Conservation (phyloP, 2,329 filamentous ascomycete species). For the Hypoxylon sp. region DNA sequence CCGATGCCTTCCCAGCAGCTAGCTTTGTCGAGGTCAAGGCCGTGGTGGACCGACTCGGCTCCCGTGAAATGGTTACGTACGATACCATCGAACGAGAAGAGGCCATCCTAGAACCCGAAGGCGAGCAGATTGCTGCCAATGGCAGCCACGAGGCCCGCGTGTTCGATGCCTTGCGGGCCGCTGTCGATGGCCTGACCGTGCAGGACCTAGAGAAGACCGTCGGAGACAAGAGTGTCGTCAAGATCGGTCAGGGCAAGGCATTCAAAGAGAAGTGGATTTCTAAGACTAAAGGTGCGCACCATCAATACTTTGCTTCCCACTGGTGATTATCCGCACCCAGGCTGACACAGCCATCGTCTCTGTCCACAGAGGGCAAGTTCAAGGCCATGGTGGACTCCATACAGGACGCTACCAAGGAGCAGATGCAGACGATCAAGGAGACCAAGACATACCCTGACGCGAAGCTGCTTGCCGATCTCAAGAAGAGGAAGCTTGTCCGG, state of each 20-base stretch:
- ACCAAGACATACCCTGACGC: constrained; percentile 73
- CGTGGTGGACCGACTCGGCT: constrained; percentile 83
- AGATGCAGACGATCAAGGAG: constrained; percentile 76
- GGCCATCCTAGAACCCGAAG: constrained; percentile 77
- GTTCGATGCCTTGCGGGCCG: constrained; percentile 75
- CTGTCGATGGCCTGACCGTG: constrained; percentile 83
- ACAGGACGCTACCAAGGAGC: constrained; percentile 78
- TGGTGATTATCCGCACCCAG: constrained; percentile 42
- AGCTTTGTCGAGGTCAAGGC: constrained; percentile 79
- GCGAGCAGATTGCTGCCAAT: constrained; percentile 73
- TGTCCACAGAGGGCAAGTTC: constrained; percentile 56
- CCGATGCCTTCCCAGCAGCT: constrained; percentile 71
- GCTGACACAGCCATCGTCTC: constrained; percentile 52
- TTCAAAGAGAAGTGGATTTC: constrained; percentile 82
- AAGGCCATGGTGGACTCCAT: constrained; percentile 65
- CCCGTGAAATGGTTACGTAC: constrained; percentile 86
- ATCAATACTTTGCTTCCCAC: neutral
- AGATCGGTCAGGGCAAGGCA: constrained; percentile 92
- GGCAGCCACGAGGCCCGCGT: constrained; percentile 86
- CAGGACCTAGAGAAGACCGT: constrained; percentile 73
- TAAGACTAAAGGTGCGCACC: constrained; percentile 53
- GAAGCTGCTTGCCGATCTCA: constrained; percentile 81
- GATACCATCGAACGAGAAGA: constrained; percentile 83
- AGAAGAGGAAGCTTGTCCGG: constrained; percentile 89
- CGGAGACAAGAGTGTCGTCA: constrained; percentile 76